Percentiles rank a stretch among this genome's conserved stretches.
Conservation (phyloP, 2,329 filamentous ascomycete species). For the Claviceps digitariae region DNA sequence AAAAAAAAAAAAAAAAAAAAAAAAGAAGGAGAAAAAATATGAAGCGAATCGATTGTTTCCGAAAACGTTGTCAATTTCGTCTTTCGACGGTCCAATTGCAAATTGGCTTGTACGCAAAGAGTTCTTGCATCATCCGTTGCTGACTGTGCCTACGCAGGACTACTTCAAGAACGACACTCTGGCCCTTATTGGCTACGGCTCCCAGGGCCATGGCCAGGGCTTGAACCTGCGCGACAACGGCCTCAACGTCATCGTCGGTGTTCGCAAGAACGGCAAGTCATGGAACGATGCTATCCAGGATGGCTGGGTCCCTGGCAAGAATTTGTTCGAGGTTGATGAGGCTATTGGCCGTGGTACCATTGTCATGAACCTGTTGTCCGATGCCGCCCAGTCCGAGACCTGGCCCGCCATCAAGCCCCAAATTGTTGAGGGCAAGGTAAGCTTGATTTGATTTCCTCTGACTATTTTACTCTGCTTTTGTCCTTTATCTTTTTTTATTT, state of each 20-base stretch:
- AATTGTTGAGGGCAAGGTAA: slow-evolving; percentile 94
- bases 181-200: slow-evolving; percentile 95
- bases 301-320: slow-evolving; percentile 96
- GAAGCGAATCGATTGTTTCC: background rate
- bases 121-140: background rate
- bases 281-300: slow-evolving; percentile 97
- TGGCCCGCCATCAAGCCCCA: slow-evolving; percentile 98
- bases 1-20: background rate
- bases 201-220: slow-evolving; percentile 96
- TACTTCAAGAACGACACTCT: slow-evolving; percentile 99
- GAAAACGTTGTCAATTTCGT: background rate
- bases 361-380: slow-evolving; percentile 97
- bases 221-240: slow-evolving; percentile 99
- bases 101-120: background rate
- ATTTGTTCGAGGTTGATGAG: slow-evolving; percentile 96
- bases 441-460: slow-evolving; percentile 11
- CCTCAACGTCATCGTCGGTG: slow-evolving; percentile 96
- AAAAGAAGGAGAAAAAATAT: background rate
- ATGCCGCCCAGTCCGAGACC: slow-evolving; percentile 96
- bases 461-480: background rate
- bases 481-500: background rate
- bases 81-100: too few species aligned
- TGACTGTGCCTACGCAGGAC: slow-evolving; percentile 41
- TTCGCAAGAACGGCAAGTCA: slow-evolving; percentile 94
- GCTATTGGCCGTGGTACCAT: slow-evolving; percentile 88